A percentile compares a stretch with the other conserved stretches of the same genome.
Evolutionary conservation across 116 monocot species (phyloP).

Genomic region (Phalaenopsis hybrid): DNA sequence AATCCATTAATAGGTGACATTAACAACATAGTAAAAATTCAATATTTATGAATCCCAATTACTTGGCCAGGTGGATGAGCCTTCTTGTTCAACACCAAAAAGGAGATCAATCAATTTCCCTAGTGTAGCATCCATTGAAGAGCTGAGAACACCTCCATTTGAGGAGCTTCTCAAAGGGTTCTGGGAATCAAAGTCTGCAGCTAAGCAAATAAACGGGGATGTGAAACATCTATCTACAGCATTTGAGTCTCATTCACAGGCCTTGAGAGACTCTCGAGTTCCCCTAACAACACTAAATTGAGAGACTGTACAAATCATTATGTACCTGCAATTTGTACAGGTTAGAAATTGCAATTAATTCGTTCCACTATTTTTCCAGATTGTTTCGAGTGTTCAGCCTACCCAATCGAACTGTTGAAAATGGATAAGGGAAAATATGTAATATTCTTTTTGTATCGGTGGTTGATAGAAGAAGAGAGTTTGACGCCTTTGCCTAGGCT

Average conservation of each 20-base stretch:
- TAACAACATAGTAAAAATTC: not conserved
- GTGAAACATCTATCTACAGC: constrained; percentile 37
- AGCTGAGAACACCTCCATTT: constrained; percentile 76
- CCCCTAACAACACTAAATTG: constrained; percentile 70
- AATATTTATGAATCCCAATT: not conserved
- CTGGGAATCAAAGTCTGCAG: constrained; percentile 50
- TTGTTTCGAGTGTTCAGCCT: constrained; percentile 7
- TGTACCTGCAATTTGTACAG: constrained; percentile 17
- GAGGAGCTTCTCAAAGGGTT: constrained; percentile 75
- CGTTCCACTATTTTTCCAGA: constrained; percentile 7
- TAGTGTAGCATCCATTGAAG: constrained; percentile 64
- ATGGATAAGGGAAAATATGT: not conserved
- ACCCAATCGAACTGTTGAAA: not conserved
- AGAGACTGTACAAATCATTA: not conserved
- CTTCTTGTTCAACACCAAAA: constrained; percentile 76
- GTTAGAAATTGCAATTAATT: not conserved
- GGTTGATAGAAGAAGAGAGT: too few species aligned
- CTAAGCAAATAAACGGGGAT: constrained; percentile 67
- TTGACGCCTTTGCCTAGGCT: not conserved
- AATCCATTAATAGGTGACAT: not conserved
- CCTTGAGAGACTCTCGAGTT: constrained; percentile 53
- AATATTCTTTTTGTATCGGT: not conserved
- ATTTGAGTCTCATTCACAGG: constrained; percentile 39
- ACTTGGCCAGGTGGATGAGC: constrained; percentile 64
- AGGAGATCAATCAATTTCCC: constrained; percentile 57